Conservation (phyloP, 129 eudicot genomes). For the Smallanthus sonchifolius region DNA sequence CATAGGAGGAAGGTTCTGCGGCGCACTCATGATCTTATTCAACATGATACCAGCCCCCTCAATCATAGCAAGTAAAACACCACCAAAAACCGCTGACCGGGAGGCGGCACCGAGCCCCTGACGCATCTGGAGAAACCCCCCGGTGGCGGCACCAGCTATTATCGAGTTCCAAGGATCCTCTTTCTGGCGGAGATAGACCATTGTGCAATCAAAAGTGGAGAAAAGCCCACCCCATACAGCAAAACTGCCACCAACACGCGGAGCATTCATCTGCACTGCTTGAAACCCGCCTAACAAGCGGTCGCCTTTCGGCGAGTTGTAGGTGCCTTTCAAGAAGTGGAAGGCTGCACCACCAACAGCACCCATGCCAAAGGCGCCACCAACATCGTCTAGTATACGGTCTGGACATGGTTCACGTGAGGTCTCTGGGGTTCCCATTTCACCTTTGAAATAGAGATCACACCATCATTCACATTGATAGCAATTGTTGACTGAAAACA, state of each 20-base stretch:
- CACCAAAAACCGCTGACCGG: conserved; percentile 67
- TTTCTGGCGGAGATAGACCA: conserved; percentile 84
- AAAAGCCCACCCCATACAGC: conserved; percentile 97
- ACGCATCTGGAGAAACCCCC: conserved; percentile 85
- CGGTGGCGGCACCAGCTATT: conserved; percentile 95
- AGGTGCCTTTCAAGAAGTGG: conserved; percentile 74
- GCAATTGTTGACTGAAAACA: background rate
- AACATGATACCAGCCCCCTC: conserved; percentile 94
- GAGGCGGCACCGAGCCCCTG: conserved; percentile 76
- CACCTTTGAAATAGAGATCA: background rate
- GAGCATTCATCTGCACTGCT: conserved; percentile 86
- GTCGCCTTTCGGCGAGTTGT: conserved; percentile 72
- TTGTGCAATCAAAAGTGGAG: conserved; percentile 85
- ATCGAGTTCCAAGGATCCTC: conserved; percentile 98
- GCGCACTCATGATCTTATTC: conserved; percentile 72
- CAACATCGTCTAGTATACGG: conserved; percentile 72
- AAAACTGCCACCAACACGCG: conserved; percentile 91
- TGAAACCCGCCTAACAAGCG: conserved; percentile 66
- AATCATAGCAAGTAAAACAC: conserved; percentile 74
- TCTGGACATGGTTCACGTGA: conserved; percentile 89
- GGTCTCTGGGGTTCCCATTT: conserved; percentile 82
- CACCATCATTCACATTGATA: background rate
- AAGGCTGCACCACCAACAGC: conserved; percentile 87
- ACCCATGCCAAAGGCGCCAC: conserved; percentile 91
- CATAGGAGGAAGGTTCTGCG: conserved; percentile 58